Conservation (phyloP, 202 grass and related monocot genomes). For the Zizania palustris region DNA sequence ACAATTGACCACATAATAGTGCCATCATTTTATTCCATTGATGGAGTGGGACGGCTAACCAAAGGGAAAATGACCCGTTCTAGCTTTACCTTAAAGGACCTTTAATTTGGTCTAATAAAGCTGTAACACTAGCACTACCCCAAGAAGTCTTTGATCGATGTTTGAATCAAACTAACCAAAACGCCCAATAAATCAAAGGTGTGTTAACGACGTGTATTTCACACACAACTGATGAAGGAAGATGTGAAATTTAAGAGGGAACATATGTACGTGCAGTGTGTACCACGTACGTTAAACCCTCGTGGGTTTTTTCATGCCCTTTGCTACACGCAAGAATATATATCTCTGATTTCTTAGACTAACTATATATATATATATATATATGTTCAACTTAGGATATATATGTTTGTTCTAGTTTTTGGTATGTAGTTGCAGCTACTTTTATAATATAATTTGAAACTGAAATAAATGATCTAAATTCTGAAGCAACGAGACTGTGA, state of each 20-base stretch:
- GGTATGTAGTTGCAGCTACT: too few species aligned
- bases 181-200: constrained; percentile 35
- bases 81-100: constrained; percentile 41
- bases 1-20: constrained; percentile 19
- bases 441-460: too few species aligned
- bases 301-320: constrained; percentile 16
- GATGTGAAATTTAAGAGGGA: background rate
- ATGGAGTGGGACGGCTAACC: constrained; percentile 18
- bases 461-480: too few species aligned
- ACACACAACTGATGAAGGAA: background rate
- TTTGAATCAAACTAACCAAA: constrained; percentile 29
- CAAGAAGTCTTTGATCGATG: constrained; percentile 7
- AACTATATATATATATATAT: background rate
- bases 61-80: constrained; percentile 25
- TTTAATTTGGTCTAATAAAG: constrained; percentile 40
- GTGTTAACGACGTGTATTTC: background rate
- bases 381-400: too few species aligned
- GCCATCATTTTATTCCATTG: constrained; percentile 3
- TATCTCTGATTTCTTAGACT: too few species aligned
- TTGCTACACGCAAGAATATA: too few species aligned
- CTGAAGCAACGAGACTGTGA: too few species aligned
- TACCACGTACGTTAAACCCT: background rate
- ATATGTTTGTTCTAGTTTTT: too few species aligned
- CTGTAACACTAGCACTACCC: background rate
- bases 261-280: background rate